Percentiles rank a stretch among this genome's conserved stretches.
These are phyloP conservation scores for Neurospora pannonica DNA, from an alignment of 495 filamentous ascomycete genomes.

Conservation along the genomic window DNA sequence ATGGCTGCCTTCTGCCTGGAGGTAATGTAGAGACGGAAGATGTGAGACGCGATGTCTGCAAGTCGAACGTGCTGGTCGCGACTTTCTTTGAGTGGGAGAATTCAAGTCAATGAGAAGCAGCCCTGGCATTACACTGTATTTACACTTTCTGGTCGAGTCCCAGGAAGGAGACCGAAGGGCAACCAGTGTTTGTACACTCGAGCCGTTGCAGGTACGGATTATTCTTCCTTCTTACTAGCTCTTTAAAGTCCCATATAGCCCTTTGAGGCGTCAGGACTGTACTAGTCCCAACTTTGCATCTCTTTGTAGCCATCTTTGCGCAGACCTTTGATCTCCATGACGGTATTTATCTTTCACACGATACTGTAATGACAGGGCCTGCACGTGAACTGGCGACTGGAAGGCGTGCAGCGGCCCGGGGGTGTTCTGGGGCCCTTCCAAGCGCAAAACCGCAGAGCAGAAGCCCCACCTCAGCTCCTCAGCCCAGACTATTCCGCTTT, in stretches of 20 bases:
- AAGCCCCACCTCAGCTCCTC: conserved; percentile 10
- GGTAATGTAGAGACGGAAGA: background rate
- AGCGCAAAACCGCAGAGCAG: background rate
- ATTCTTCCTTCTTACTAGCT: no score
- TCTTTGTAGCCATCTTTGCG: background rate
- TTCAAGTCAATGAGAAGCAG: background rate
- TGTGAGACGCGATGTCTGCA: background rate
- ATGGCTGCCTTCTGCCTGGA: background rate
- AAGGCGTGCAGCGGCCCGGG: background rate
- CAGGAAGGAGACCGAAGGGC: background rate
- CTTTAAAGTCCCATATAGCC: background rate
- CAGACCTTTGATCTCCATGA: background rate
- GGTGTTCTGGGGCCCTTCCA: background rate
- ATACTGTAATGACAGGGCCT: background rate
- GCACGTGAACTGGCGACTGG: conserved; percentile 24
- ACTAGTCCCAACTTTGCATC: background rate
- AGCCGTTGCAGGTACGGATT: background rate
- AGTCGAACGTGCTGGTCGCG: background rate
- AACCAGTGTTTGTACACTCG: background rate
- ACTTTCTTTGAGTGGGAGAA: background rate
- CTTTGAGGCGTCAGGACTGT: no score
- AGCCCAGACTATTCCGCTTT: conserved; percentile 17
- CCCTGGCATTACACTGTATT: background rate
- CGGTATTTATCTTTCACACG: background rate
- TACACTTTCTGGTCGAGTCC: background rate